These are phyloP conservation scores for Rhodosorus marinus DNA, from an alignment of 23 red algal genomes.

Conservation along the genomic window DNA sequence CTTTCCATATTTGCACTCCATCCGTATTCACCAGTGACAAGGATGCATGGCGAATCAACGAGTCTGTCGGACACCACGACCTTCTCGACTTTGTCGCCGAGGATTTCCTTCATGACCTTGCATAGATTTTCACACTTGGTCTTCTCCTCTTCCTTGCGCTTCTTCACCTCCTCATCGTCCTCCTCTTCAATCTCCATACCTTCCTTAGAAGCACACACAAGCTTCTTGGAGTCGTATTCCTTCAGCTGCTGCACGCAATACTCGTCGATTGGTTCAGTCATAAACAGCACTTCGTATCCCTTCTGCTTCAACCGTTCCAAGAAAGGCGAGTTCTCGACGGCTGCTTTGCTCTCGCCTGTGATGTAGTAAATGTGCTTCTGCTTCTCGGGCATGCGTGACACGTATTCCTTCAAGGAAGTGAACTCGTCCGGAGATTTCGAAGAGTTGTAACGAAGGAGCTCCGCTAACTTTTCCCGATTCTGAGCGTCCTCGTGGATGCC, in stretches of 20 bases:
- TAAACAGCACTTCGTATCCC: slow-evolving; percentile 88
- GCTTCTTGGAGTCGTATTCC: slow-evolving; percentile 96
- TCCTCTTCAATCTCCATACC: slow-evolving; percentile 61
- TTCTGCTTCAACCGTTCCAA: slow-evolving; percentile 78
- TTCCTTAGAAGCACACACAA: slow-evolving; percentile 94
- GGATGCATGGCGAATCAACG: slow-evolving; percentile 77
- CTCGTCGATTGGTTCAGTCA: slow-evolving; percentile 98
- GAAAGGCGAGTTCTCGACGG: slow-evolving; percentile 92
- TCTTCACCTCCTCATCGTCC: slow-evolving; percentile 63
- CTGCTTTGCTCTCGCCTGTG: slow-evolving; percentile 94
- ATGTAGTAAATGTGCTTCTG: slow-evolving; percentile 99
- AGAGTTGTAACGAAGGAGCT: slow-evolving; percentile 77
- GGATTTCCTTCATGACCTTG: slow-evolving; percentile 88
- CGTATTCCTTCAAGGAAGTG: slow-evolving; percentile 93
- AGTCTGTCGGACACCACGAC: slow-evolving; percentile 81
- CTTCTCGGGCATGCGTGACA: slow-evolving; percentile 84
- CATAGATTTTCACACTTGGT: slow-evolving; percentile 50
- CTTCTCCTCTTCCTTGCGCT: slow-evolving; percentile 66
- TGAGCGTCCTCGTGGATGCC: slow-evolving; percentile 89
- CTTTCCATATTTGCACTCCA: slow-evolving; percentile 97
- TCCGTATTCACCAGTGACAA: slow-evolving; percentile 82
- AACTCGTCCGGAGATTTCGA: slow-evolving; percentile 86
- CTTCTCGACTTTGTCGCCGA: slow-evolving; percentile 94
- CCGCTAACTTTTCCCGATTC: slow-evolving; percentile 78
- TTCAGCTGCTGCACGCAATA: slow-evolving; percentile 92